Conservation (phyloP, 495 filamentous ascomycete genomes). For the Trichocladium antarcticum region DNA sequence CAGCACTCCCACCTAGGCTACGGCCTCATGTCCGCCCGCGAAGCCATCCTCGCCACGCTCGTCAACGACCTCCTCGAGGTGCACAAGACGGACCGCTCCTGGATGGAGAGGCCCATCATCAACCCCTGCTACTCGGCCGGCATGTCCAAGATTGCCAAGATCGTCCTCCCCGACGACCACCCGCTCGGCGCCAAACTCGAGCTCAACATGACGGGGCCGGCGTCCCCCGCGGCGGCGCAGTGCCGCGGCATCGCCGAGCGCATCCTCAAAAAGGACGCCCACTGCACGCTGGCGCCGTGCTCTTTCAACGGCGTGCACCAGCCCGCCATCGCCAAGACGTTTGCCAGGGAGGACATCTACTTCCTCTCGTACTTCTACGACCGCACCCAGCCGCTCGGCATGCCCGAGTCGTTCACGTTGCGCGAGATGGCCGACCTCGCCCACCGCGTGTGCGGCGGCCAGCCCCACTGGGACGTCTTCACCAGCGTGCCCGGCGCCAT, state of each 20-base stretch:
- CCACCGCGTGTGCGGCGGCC: constrained; percentile 70
- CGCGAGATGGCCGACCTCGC: constrained; percentile 77
- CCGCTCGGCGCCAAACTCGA: constrained; percentile 47
- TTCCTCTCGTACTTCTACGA: constrained; percentile 97
- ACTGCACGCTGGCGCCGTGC: constrained; percentile 76
- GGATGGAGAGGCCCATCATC: constrained; percentile 55
- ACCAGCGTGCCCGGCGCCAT: constrained; percentile 58
- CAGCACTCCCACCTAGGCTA: constrained; percentile 98
- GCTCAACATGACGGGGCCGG: constrained; percentile 85
- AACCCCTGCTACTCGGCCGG: constrained; percentile 87
- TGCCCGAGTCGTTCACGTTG: constrained; percentile 90
- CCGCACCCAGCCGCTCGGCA: constrained; percentile 79
- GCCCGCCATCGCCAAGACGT: constrained; percentile 84
- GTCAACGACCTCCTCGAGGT: constrained; percentile 48
- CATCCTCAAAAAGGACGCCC: constrained; percentile 75
- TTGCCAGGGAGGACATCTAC: constrained; percentile 83
- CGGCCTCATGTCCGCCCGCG: constrained; percentile 87
- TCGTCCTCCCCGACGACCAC: constrained; percentile 53
- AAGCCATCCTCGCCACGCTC: constrained; percentile 66
- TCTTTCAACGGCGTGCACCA: constrained; percentile 97
- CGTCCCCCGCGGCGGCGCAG: constrained; percentile 60
- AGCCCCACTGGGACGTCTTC: constrained; percentile 66
- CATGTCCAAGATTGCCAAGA: constrained; percentile 54
- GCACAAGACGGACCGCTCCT: constrained; percentile 33
- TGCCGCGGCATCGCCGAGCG: constrained; percentile 84